A percentile compares a stretch with the other conserved stretches of the same genome.
These are phyloP conservation scores for Solanum gandarillasii DNA, from an alignment of 257 asterid genomes.

Conservation along the genomic window DNA sequence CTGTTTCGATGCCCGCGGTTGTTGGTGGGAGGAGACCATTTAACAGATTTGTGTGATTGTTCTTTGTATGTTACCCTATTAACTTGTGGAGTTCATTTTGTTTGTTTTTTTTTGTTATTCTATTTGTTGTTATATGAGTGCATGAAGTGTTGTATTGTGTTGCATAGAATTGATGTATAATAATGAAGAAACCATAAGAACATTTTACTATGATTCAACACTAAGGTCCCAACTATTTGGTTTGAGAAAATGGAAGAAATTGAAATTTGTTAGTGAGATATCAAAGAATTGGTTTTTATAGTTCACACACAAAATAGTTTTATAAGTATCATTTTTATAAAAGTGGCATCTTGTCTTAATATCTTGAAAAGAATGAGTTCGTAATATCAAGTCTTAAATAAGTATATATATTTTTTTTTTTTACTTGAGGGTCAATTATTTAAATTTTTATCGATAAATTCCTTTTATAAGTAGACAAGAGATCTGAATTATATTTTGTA, in stretches of 20 bases:
- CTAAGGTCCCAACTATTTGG: neutral
- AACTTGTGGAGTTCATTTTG: constrained; percentile 4
- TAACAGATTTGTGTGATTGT: constrained; percentile 86
- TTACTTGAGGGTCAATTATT: neutral
- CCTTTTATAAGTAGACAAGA: neutral
- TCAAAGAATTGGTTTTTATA: neutral
- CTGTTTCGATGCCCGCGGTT: constrained; percentile 67
- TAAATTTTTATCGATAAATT: too few species aligned
- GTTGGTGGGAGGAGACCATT: constrained; percentile 79
- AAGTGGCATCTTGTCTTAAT: too few species aligned
- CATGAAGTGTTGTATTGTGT: constrained; percentile 14
- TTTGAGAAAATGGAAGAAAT: neutral
- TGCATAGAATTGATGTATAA: constrained; percentile 19
- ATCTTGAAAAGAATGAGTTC: too few species aligned
- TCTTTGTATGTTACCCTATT: neutral
- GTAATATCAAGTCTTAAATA: too few species aligned
- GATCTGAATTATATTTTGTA: too few species aligned
- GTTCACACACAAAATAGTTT: neutral
- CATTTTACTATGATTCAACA: neutral
- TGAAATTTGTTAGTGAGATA: neutral
- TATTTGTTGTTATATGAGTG: constrained; percentile 7
- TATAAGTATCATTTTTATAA: neutral
- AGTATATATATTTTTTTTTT: too few species aligned
- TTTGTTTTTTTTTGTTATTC: neutral
- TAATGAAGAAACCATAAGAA: constrained; percentile 9